These are phyloP conservation scores for Whalleya microplaca DNA, from an alignment of 2,329 filamentous ascomycete genomes.

Conservation along the genomic window DNA sequence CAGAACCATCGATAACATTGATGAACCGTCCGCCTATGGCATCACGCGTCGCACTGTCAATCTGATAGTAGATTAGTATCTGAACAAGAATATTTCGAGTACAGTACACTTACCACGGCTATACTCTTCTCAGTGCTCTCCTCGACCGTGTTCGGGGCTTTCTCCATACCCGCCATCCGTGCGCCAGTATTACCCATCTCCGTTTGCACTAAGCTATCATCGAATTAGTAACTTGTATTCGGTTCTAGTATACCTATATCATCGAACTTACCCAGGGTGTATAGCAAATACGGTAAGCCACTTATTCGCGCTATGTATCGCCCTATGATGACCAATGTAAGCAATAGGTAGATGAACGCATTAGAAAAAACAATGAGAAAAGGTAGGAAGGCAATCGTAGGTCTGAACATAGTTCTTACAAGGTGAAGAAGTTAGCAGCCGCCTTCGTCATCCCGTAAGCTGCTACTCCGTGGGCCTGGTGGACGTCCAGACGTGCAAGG, in stretches of 20 bases:
- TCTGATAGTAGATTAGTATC: too few relatives aligned
- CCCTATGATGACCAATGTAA: too few relatives aligned
- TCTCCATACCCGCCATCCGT: background rate
- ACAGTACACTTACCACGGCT: background rate
- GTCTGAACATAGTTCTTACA: background rate
- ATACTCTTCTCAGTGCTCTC: background rate
- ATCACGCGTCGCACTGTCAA: too few relatives aligned
- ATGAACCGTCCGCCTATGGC: too few relatives aligned
- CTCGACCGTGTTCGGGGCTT: background rate
- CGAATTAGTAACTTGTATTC: too few relatives aligned
- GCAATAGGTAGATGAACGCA: too few relatives aligned
- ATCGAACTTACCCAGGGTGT: background rate
- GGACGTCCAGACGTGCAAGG: conserved; percentile 14
- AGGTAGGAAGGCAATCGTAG: too few relatives aligned
- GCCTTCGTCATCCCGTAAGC: conserved; percentile 37
- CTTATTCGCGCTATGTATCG: background rate
- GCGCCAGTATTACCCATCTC: background rate
- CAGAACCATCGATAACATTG: too few relatives aligned
- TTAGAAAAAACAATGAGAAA: too few relatives aligned
- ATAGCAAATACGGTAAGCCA: background rate
- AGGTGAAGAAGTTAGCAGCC: conserved; percentile 32
- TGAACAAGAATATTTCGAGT: too few relatives aligned
- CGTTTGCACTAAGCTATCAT: background rate
- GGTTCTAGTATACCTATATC: too few relatives aligned
- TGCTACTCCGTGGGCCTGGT: conserved; percentile 6